Percentiles rank a stretch among this genome's conserved stretches.
Conservation (phyloP, 805 yeast genomes). For the Wickerhamomyces chambardii region DNA sequence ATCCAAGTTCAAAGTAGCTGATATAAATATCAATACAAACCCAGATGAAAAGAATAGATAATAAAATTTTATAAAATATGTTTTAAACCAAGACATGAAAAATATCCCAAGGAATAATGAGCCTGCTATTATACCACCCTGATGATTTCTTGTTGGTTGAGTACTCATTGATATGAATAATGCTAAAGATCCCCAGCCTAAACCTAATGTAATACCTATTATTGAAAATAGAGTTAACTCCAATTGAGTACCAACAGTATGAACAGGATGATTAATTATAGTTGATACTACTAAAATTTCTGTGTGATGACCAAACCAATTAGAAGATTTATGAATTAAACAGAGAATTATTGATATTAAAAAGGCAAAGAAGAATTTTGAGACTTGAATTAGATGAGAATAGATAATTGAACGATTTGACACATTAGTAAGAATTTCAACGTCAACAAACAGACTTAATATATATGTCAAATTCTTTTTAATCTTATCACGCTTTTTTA, state of each 20-base stretch:
- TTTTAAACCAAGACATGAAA: constrained; percentile 30
- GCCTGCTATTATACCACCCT: constrained; percentile 36
- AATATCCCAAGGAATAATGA: constrained; percentile 29
- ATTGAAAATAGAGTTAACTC: constrained; percentile 33
- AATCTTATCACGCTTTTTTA: too few species aligned
- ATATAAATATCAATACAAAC: constrained; percentile 25
- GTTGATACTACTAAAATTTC: constrained; percentile 33
- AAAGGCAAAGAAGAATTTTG: constrained; percentile 29
- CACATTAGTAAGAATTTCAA: too few species aligned
- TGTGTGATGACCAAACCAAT: constrained; percentile 33
- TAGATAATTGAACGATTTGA: background rate
- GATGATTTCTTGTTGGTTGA: constrained; percentile 28
- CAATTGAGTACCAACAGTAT: constrained; percentile 35
- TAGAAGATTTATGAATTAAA: constrained; percentile 24
- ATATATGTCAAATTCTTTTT: too few species aligned
- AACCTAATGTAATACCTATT: constrained; percentile 29
- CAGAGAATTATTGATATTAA: constrained; percentile 29
- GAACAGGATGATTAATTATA: constrained; percentile 36
- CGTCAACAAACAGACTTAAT: too few species aligned
- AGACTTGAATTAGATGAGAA: background rate
- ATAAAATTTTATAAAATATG: constrained; percentile 28
- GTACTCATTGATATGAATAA: constrained; percentile 31
- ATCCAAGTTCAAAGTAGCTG: constrained; percentile 14
- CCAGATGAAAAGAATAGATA: constrained; percentile 28
- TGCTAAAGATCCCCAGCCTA: constrained; percentile 36